These are phyloP conservation scores for Claviceps paspali DNA, from an alignment of 2,329 filamentous ascomycete species.

Conservation along the genomic window DNA sequence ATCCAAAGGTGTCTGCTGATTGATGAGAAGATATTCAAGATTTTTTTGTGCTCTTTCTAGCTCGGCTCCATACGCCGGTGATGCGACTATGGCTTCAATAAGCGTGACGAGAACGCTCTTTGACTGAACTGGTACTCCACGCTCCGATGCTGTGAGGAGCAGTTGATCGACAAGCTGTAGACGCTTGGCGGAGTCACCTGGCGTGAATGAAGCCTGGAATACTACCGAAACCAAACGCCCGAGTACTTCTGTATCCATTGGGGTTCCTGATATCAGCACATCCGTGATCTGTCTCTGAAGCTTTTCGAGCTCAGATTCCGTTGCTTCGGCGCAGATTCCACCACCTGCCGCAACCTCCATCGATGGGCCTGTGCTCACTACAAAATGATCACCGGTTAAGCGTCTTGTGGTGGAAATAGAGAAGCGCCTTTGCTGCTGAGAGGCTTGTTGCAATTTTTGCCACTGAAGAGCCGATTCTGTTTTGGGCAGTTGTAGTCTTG, in stretches of 20 bases:
- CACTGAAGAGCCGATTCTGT: slow-evolving; percentile 18
- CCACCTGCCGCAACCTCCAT: slow-evolving; percentile 1
- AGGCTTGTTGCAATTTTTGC: slow-evolving; percentile 20
- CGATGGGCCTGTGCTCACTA: background rate
- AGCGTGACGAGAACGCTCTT: slow-evolving; percentile 34
- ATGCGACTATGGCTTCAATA: slow-evolving; percentile 24
- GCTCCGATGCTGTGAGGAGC: slow-evolving; percentile 28
- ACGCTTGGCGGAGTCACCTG: slow-evolving; percentile 14
- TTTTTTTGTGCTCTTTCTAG: slow-evolving; percentile 26
- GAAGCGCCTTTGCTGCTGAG: slow-evolving; percentile 19
- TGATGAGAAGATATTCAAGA: slow-evolving; percentile 28
- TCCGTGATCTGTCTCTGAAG: slow-evolving; percentile 20
- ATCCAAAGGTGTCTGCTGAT: slow-evolving; percentile 23
- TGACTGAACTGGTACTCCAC: slow-evolving; percentile 26
- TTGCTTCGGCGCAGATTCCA: background rate
- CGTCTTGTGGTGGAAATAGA: slow-evolving; percentile 16
- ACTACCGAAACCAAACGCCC: slow-evolving; percentile 23
- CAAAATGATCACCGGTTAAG: slow-evolving; percentile 4
- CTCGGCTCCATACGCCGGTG: slow-evolving; percentile 15
- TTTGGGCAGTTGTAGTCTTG: slow-evolving; percentile 18
- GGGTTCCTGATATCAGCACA: slow-evolving; percentile 22
- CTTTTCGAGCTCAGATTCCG: slow-evolving; percentile 7
- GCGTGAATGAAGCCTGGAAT: slow-evolving; percentile 14
- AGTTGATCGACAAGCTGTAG: slow-evolving; percentile 27
- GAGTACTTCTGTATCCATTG: slow-evolving; percentile 20